phyloP scores from a whole-genome alignment of 208 protist species.

The Trypanosoma caninum region DNA sequence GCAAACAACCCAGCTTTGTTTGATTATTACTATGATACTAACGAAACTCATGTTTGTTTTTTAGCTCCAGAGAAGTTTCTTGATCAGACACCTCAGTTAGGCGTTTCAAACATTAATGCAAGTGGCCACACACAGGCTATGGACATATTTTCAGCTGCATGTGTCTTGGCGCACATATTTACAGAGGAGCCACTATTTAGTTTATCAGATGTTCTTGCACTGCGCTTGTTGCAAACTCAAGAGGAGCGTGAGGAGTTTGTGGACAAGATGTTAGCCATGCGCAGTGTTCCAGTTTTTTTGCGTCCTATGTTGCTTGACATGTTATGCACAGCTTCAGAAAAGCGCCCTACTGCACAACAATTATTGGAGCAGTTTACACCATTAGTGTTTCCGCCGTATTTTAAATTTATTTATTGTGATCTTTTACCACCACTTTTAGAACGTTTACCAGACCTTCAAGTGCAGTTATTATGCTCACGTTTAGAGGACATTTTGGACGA shows the following conservation, averaged over 20 bases:
- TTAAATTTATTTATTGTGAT: conserved; percentile 33
- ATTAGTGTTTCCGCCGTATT: conserved; percentile 40
- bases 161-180: conserved; percentile 68
- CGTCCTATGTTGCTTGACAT: conserved; percentile 22
- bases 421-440: conserved; percentile 49
- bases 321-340: conserved; percentile 15
- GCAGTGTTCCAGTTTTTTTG: conserved; percentile 9
- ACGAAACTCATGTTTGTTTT: conserved; percentile 75
- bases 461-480: conserved; percentile 34
- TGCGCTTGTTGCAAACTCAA: conserved; percentile 30
- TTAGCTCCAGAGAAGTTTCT: conserved; percentile 86
- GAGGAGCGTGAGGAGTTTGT: conserved; percentile 19
- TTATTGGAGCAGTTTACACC: conserved; percentile 31
- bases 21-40: conserved; percentile 88
- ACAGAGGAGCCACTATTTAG: conserved; percentile 64
- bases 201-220: conserved; percentile 52
- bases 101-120: conserved; percentile 54
- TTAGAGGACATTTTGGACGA: conserved; percentile 27
- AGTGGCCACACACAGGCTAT: conserved; percentile 63
- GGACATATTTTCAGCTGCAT: conserved; percentile 83
- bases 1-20: conserved; percentile 74
- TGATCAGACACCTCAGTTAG: conserved; percentile 24
- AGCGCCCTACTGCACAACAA: conserved; percentile 28
- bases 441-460: conserved; percentile 41
- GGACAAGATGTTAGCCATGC: conserved; percentile 9